Evolutionary conservation across 2,329 filamentous ascomycete species (phyloP).

Genomic region (Cladosporium colombiae): DNA sequence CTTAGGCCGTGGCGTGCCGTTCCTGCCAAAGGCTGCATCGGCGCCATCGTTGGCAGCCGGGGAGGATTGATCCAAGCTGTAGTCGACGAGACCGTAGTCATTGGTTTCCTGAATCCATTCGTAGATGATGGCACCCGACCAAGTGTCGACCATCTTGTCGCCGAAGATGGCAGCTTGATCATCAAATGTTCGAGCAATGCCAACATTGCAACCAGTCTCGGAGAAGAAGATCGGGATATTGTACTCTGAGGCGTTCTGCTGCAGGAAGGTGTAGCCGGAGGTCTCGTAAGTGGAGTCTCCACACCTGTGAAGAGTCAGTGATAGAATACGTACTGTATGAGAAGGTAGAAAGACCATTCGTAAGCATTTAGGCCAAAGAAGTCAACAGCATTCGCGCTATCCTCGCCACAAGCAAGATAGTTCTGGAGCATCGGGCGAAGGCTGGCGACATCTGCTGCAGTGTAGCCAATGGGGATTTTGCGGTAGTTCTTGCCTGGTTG

Average conservation of each 20-base stretch:
- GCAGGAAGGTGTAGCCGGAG: conserved; percentile 70
- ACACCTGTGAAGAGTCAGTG: conserved; percentile 36
- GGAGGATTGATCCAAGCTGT: conserved; percentile 59
- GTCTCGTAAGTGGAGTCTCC: conserved; percentile 53
- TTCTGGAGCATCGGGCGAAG: conserved; percentile 66
- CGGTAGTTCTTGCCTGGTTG: conserved; percentile 65
- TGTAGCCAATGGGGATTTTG: conserved; percentile 81
- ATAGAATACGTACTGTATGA: conserved; percentile 34
- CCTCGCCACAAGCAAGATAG: conserved; percentile 76
- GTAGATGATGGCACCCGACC: conserved; percentile 81
- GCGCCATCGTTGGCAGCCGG: conserved; percentile 41
- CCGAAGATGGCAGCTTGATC: conserved; percentile 80
- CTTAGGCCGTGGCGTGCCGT: conserved; percentile 72
- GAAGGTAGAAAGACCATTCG: conserved; percentile 23
- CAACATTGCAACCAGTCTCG: conserved; percentile 79
- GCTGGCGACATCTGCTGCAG: conserved; percentile 78
- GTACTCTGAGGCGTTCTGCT: conserved; percentile 67
- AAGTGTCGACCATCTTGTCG: conserved; percentile 67
- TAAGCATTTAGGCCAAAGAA: conserved; percentile 80
- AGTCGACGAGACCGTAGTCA: conserved; percentile 76
- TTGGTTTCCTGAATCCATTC: conserved; percentile 85
- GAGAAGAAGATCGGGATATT: conserved; percentile 88
- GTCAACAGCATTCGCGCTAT: conserved; percentile 70
- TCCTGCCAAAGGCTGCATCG: conserved; percentile 68
- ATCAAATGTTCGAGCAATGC: conserved; percentile 62